Conservation (phyloP, 495 filamentous ascomycete species). For the Daldinia grandis region DNA sequence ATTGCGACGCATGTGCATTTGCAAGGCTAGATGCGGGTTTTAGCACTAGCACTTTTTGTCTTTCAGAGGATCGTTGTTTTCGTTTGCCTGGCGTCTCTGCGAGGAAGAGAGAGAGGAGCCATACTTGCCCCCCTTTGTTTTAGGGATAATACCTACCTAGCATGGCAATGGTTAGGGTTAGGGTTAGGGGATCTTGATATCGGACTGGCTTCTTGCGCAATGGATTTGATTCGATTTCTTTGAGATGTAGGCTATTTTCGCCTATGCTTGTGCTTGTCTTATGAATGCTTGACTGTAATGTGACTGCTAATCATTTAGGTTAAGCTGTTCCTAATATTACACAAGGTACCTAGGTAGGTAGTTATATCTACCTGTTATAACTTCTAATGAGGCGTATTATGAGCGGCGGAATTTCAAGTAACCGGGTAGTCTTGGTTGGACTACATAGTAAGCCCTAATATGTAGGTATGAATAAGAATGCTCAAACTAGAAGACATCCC, state of each 20-base stretch:
- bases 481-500: neutral
- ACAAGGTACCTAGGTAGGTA: too few relatives aligned
- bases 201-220: neutral
- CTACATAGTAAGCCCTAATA: neutral
- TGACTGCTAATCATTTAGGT: neutral
- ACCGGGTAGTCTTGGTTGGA: neutral
- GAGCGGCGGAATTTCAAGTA: too few relatives aligned
- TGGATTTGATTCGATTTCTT: neutral
- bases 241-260: neutral
- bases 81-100: neutral
- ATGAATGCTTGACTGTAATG: neutral
- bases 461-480: neutral
- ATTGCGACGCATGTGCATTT: neutral
- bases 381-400: too few relatives aligned
- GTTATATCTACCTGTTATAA: too few relatives aligned
- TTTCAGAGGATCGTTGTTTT: neutral
- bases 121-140: neutral
- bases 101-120: neutral
- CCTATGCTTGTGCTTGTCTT: neutral
- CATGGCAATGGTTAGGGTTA: too few relatives aligned
- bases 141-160: neutral
- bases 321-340: too few relatives aligned
- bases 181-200: constrained; percentile 1
- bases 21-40: neutral
- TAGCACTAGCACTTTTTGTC: neutral